Evolutionary conservation across 169 alveolate species (phyloP).

Genomic region (Besnoitia besnoiti): DNA sequence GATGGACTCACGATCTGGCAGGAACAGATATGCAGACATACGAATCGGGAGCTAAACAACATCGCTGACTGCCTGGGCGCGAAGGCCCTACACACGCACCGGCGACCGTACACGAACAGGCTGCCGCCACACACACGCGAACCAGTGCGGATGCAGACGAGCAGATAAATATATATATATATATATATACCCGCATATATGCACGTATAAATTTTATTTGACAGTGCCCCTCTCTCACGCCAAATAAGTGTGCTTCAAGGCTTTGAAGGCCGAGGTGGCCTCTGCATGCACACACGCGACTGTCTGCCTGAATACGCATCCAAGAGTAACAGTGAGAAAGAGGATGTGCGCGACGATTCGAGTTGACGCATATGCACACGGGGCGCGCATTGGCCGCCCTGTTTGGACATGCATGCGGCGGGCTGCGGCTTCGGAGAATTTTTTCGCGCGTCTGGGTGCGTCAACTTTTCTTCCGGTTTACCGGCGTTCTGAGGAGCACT

Average conservation of each 20-base stretch:
- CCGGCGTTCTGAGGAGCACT: conserved; percentile 88
- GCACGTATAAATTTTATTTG: not conserved
- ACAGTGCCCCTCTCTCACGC: not conserved
- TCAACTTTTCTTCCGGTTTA: not conserved
- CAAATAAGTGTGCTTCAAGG: too few relatives aligned
- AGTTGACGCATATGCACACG: too few relatives aligned
- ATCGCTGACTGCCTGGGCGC: not conserved
- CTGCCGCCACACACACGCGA: not conserved
- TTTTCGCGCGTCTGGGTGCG: too few relatives aligned
- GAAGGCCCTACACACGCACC: not conserved
- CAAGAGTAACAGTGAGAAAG: not conserved
- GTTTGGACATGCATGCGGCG: too few relatives aligned
- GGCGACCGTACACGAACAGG: not conserved
- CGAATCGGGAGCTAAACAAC: not conserved
- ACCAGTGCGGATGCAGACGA: not conserved
- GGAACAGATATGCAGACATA: not conserved
- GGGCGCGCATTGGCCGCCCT: too few relatives aligned
- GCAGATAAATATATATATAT: not conserved
- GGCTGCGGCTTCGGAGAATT: too few relatives aligned
- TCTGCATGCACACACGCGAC: not conserved
- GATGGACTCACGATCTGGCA: too few relatives aligned
- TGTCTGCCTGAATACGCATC: not conserved
- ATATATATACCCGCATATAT: not conserved
- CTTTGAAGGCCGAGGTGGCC: too few relatives aligned
- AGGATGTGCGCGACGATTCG: too few relatives aligned